Evolutionary conservation across 768 basidiomycete species (phyloP).

Genomic region (Naganishia vaughanmartiniae): DNA sequence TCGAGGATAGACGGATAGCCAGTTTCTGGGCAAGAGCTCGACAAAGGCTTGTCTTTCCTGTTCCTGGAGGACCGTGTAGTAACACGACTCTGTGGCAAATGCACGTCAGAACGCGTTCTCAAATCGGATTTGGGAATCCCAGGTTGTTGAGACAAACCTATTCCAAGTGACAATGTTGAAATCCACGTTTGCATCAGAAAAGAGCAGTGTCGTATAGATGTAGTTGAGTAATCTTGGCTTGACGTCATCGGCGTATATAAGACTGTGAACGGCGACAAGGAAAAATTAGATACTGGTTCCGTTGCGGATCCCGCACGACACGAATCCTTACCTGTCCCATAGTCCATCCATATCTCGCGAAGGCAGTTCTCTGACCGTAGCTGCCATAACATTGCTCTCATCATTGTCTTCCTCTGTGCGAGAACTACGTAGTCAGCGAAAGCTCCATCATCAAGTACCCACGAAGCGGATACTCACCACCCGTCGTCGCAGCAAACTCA

Average conservation of each 20-base stretch:
- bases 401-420: conserved; percentile 57
- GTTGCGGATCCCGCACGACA: not conserved
- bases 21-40: conserved; percentile 93
- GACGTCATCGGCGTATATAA: conserved; percentile 78
- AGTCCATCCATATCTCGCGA: conserved; percentile 79
- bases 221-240: conserved; percentile 87
- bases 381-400: conserved; percentile 78
- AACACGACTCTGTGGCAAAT: conserved; percentile 64
- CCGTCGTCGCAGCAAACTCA: conserved; percentile 61
- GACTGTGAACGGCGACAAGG: conserved; percentile 44
- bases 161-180: conserved; percentile 91
- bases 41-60: conserved; percentile 93
- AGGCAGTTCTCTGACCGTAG: conserved; percentile 84
- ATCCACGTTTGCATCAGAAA: conserved; percentile 66
- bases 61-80: conserved; percentile 94
- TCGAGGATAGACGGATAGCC: conserved; percentile 79
- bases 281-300: not conserved
- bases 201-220: conserved; percentile 87
- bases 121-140: not conserved
- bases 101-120: conserved; percentile 15
- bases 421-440: not conserved
- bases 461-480: conserved; percentile 24
- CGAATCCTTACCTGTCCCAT: conserved; percentile 60
- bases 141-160: conserved; percentile 55
- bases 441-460: conserved; percentile 10